Percentiles rank a stretch among this genome's conserved stretches.
Conservation (phyloP, 352 stramenopile genomes). For the Globisporangium nunn region DNA sequence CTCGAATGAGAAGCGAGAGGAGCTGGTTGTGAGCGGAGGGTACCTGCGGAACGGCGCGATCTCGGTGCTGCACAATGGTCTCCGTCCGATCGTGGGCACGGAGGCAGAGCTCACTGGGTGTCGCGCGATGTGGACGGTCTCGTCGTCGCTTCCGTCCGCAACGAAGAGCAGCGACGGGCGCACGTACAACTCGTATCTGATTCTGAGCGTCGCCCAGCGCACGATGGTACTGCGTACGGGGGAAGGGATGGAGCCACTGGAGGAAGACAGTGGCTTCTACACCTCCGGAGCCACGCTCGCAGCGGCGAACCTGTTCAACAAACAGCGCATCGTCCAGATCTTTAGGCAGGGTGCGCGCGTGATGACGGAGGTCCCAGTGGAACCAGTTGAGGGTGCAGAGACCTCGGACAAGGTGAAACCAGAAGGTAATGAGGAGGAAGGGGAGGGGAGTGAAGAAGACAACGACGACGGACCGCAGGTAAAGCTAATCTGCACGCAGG, state of each 20-base stretch:
- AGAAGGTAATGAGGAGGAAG: conserved; percentile 18
- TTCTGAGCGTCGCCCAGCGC: conserved; percentile 70
- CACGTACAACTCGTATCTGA: conserved; percentile 73
- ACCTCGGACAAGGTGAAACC: conserved; percentile 7
- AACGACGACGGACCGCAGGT: conserved; percentile 55
- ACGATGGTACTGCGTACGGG: conserved; percentile 84
- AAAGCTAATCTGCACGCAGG: conserved; percentile 73
- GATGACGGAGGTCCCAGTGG: conserved; percentile 64
- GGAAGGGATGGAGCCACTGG: conserved; percentile 77
- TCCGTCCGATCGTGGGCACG: conserved; percentile 79
- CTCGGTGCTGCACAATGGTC: conserved; percentile 70
- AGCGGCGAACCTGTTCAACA: conserved; percentile 73
- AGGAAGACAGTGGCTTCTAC: conserved; percentile 83
- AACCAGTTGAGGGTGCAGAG: conserved; percentile 9
- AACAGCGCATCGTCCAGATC: conserved; percentile 81
- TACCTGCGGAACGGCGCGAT: conserved; percentile 53
- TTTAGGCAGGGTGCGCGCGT: conserved; percentile 79
- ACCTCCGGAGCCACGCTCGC: conserved; percentile 72
- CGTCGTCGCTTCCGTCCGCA: conserved; percentile 42
- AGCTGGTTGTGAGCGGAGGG: conserved; percentile 74
- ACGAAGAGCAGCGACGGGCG: conserved; percentile 42
- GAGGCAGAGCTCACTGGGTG: conserved; percentile 77
- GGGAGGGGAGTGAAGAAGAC: conserved; percentile 37
- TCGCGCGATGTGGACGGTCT: conserved; percentile 83
- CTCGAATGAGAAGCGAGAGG: conserved; percentile 69